These are phyloP conservation scores for Moricandia moricandioides DNA, from an alignment of 345 rosid genomes.

Conservation along the genomic window DNA sequence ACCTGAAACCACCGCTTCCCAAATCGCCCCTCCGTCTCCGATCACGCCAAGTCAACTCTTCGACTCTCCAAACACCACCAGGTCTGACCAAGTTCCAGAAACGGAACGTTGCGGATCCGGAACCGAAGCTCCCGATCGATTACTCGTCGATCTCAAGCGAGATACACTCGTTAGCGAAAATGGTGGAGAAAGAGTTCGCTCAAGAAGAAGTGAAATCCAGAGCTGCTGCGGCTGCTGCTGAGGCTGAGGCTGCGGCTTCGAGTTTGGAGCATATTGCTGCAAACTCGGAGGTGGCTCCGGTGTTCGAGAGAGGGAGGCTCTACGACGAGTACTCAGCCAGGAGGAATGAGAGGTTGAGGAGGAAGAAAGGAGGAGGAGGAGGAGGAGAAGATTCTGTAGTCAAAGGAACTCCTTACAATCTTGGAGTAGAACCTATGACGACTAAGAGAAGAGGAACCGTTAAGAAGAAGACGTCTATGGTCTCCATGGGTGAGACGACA, in stretches of 20 bases:
- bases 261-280: slow-evolving; percentile 4
- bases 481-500: neutral
- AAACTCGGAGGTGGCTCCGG: slow-evolving; percentile 18
- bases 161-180: slow-evolving; percentile 55
- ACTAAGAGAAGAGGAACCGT: neutral
- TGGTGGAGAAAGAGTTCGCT: slow-evolving; percentile 39
- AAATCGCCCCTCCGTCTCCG: slow-evolving; percentile 69
- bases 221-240: neutral
- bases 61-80: slow-evolving; percentile 61
- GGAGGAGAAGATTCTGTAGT: neutral
- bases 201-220: neutral
- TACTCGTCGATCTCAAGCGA: slow-evolving; percentile 67
- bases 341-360: neutral
- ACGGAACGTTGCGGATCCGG: slow-evolving; percentile 29
- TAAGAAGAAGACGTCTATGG: neutral
- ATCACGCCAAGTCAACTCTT: slow-evolving; percentile 43
- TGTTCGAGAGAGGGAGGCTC: neutral
- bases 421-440: neutral
- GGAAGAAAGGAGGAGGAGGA: neutral
- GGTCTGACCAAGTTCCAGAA: slow-evolving; percentile 59
- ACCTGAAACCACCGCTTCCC: slow-evolving; percentile 74
- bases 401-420: neutral
- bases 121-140: slow-evolving; percentile 49
- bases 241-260: no score
- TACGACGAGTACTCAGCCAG: neutral